Evolutionary conservation across 176 grass and related monocot species (phyloP).

Genomic region (Thalia dealbata): DNA sequence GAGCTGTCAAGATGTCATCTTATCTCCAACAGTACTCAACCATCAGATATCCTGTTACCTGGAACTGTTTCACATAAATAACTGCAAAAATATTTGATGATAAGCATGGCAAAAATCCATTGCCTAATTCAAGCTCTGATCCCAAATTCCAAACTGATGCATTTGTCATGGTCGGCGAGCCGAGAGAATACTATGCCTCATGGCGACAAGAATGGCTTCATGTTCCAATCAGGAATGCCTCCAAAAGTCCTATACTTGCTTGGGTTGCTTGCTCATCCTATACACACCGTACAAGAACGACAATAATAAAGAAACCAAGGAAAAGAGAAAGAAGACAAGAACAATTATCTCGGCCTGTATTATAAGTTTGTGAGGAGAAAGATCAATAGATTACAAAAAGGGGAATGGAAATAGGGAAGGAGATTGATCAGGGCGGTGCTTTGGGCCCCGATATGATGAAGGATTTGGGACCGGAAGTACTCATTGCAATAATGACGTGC

Average conservation of each 20-base stretch:
- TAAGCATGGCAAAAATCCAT: too few species aligned
- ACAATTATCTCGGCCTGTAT: neutral
- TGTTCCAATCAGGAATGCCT: neutral
- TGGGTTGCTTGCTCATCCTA: neutral
- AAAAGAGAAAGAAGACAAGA: neutral
- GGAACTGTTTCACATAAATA: too few species aligned
- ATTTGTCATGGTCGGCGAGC: neutral
- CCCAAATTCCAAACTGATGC: neutral
- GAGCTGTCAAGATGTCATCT: too few species aligned
- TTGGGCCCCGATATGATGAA: neutral
- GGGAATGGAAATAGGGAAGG: neutral
- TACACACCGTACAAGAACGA: too few species aligned
- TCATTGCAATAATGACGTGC: too few species aligned
- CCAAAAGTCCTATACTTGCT: neutral
- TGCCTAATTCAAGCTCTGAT: neutral
- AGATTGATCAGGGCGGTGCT: neutral
- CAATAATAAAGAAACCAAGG: neutral
- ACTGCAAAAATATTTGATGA: too few species aligned
- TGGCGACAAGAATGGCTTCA: neutral
- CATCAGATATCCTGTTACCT: too few species aligned
- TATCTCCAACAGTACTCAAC: too few species aligned
- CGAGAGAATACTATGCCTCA: neutral
- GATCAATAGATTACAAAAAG: neutral
- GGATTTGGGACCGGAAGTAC: neutral
- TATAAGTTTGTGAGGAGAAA: neutral